Evolutionary conservation across 768 basidiomycete species (phyloP).

Genomic region (Punctularia strigosozonata): DNA sequence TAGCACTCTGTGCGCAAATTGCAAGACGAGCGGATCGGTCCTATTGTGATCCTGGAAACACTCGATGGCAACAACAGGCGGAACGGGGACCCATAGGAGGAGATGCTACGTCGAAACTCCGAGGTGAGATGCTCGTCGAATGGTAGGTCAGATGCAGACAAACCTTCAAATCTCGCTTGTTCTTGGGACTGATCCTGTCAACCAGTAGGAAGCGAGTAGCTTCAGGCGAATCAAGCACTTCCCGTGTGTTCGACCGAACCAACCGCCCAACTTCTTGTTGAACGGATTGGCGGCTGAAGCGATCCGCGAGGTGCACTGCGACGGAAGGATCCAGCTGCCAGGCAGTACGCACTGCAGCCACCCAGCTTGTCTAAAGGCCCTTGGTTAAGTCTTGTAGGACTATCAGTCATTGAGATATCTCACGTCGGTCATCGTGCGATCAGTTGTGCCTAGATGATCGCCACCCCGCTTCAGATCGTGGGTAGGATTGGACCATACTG

Average conservation of each 20-base stretch:
- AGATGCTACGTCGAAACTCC: slow-evolving; percentile 49
- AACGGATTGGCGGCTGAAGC: slow-evolving; percentile 62
- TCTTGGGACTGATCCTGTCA: slow-evolving; percentile 43
- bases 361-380: slow-evolving; percentile 47
- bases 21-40: slow-evolving; percentile 75
- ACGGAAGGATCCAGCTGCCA: slow-evolving; percentile 83
- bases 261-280: slow-evolving; percentile 65
- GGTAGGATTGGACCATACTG: slow-evolving; percentile 84
- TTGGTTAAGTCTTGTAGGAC: slow-evolving; percentile 5
- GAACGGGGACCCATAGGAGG: slow-evolving; percentile 79
- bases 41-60: slow-evolving; percentile 81
- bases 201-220: slow-evolving; percentile 74
- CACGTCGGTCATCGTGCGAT: slow-evolving; percentile 56
- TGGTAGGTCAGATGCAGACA: not conserved
- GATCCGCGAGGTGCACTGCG: slow-evolving; percentile 74
- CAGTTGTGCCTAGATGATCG: slow-evolving; percentile 44
- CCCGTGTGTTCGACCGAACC: slow-evolving; percentile 59
- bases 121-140: slow-evolving; percentile 3
- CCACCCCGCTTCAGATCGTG: slow-evolving; percentile 61
- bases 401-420: slow-evolving; percentile 8
- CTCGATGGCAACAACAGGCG: slow-evolving; percentile 69
- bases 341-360: slow-evolving; percentile 49
- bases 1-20: slow-evolving; percentile 93
- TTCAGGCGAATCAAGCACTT: slow-evolving; percentile 67
- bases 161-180: slow-evolving; percentile 70